These are phyloP conservation scores for Ambrosiella beaveri DNA, from an alignment of 2,329 filamentous ascomycete genomes.

Conservation along the genomic window DNA sequence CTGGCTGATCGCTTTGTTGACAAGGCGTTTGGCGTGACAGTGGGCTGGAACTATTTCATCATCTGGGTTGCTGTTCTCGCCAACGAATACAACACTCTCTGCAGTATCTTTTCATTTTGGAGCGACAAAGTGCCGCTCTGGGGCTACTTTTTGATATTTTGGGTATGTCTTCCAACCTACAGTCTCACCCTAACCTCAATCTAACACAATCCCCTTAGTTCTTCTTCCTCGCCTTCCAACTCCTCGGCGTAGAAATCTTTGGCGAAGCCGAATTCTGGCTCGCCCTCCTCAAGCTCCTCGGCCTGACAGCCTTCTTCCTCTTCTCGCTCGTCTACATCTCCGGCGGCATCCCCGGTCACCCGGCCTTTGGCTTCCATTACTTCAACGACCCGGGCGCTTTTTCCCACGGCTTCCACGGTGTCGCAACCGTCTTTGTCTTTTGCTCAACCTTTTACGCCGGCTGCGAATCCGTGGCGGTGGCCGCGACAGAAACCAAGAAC, in stretches of 20 bases:
- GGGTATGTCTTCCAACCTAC: constrained; percentile 27
- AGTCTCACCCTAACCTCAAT: neutral
- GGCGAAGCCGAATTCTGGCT: constrained; percentile 72
- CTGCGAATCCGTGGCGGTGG: constrained; percentile 45
- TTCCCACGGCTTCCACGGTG: constrained; percentile 47
- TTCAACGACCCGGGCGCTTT: constrained; percentile 58
- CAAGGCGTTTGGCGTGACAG: constrained; percentile 48
- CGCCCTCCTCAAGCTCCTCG: constrained; percentile 52
- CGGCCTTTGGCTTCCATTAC: constrained; percentile 48
- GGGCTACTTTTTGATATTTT: constrained; percentile 59
- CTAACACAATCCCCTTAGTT: constrained; percentile 17
- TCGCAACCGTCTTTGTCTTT: constrained; percentile 50
- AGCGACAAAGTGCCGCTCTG: constrained; percentile 40
- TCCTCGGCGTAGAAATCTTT: constrained; percentile 56
- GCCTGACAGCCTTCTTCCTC: constrained; percentile 54
- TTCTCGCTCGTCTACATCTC: constrained; percentile 57
- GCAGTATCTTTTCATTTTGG: constrained; percentile 50
- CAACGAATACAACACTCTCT: constrained; percentile 56
- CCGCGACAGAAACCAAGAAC: constrained; percentile 43
- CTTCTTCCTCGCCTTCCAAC: constrained; percentile 49
- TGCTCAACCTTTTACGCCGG: constrained; percentile 57
- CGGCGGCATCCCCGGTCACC: constrained; percentile 44
- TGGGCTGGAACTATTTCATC: constrained; percentile 57
- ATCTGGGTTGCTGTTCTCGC: constrained; percentile 45
- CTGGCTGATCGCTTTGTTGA: constrained; percentile 56